Evolutionary conservation across 495 filamentous ascomycete species (phyloP).

Genomic region (Annulohypoxylon nitens): DNA sequence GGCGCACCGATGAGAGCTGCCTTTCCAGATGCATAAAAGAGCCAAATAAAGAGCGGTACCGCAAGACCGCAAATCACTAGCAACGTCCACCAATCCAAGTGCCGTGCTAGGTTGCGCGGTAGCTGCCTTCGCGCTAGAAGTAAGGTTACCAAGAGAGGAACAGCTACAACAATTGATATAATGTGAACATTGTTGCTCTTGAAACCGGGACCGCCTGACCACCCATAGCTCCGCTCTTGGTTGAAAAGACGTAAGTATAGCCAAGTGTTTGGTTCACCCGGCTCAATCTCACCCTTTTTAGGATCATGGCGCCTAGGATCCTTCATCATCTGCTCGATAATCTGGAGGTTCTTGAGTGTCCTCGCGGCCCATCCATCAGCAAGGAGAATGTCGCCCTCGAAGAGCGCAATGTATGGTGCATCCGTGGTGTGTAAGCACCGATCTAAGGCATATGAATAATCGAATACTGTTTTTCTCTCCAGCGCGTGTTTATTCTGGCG

Average conservation of each 20-base stretch:
- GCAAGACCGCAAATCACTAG: conserved; percentile 55
- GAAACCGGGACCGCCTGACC: conserved; percentile 55
- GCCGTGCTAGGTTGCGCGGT: conserved; percentile 40
- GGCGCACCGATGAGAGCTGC: conserved; percentile 57
- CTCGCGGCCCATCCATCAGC: conserved; percentile 62
- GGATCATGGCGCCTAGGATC: conserved; percentile 43
- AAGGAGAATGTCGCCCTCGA: conserved; percentile 64
- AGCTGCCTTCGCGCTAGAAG: conserved; percentile 35
- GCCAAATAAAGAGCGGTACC: conserved; percentile 54
- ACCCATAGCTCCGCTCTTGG: conserved; percentile 59
- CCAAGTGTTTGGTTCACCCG: conserved; percentile 54
- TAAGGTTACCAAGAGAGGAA: conserved; percentile 31
- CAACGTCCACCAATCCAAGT: conserved; percentile 56
- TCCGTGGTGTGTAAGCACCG: conserved; percentile 55
- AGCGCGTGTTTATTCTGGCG: conserved; percentile 44
- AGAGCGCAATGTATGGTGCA: conserved; percentile 61
- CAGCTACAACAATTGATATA: conserved; percentile 49
- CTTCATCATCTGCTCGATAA: conserved; percentile 50
- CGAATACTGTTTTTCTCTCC: conserved; percentile 55
- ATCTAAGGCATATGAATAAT: conserved; percentile 61
- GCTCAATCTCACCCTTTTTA: conserved; percentile 30
- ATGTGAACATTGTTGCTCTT: conserved; percentile 57
- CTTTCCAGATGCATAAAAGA: conserved; percentile 63
- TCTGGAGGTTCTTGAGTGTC: conserved; percentile 55
- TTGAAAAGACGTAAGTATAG: conserved; percentile 65